A percentile compares a stretch with the other conserved stretches of the same genome.
phyloP scores from a whole-genome alignment of 2,329 filamentous ascomycete species.

The Helminthosporium solani region DNA sequence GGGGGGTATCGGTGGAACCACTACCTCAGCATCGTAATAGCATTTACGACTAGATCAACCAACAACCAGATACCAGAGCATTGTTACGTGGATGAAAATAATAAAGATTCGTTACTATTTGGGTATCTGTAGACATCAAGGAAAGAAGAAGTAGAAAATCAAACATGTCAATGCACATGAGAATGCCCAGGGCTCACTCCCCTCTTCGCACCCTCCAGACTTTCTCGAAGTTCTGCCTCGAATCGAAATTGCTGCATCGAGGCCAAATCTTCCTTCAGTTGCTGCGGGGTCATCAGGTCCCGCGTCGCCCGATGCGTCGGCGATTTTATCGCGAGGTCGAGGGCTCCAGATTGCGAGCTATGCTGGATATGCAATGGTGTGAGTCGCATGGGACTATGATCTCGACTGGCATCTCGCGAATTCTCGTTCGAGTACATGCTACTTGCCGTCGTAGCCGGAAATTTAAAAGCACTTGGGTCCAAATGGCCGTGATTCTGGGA shows the following conservation, averaged over 20 bases:
- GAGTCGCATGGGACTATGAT: not conserved
- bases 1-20: no score
- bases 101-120: not conserved
- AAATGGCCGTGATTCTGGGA: not conserved
- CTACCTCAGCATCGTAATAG: no score
- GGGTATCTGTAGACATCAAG: not conserved
- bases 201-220: not conserved
- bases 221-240: not conserved
- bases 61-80: no score
- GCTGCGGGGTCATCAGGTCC: not conserved
- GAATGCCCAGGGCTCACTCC: not conserved
- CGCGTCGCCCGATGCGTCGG: not conserved
- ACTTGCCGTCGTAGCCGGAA: not conserved
- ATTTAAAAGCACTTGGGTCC: not conserved
- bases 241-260: not conserved
- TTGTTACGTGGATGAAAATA: not conserved
- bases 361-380: not conserved
- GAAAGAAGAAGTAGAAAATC: not conserved
- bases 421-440: not conserved
- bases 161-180: not conserved
- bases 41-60: no score
- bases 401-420: not conserved
- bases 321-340: not conserved
- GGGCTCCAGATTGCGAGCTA: not conserved
- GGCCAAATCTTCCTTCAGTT: not conserved